Evolutionary conservation across 768 basidiomycete species (phyloP).

Genomic region (Boletus speciosus): DNA sequence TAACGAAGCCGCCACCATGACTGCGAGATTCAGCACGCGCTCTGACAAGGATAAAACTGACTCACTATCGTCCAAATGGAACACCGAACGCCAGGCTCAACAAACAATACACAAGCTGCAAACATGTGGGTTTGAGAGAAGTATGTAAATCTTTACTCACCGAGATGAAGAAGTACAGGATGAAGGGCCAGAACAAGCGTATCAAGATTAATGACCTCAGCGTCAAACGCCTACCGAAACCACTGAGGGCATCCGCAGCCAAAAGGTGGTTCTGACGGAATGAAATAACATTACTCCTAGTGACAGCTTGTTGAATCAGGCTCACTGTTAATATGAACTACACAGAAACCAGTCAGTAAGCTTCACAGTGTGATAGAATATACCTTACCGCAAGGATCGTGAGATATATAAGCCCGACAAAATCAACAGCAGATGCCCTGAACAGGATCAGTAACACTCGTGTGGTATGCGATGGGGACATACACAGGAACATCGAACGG

Average conservation of each 20-base stretch:
- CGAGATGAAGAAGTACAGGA: conserved; percentile 41
- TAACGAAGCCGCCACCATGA: conserved; percentile 56
- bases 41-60: neutral
- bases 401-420: conserved; percentile 53
- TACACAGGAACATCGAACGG: conserved; percentile 62
- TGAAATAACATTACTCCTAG: neutral
- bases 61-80: conserved; percentile 48
- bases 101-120: conserved; percentile 54
- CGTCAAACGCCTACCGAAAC: conserved; percentile 38
- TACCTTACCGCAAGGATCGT: conserved; percentile 30
- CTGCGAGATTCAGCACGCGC: conserved; percentile 18
- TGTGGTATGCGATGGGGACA: conserved; percentile 16
- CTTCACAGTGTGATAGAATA: neutral
- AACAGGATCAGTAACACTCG: neutral
- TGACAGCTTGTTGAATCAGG: neutral
- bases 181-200: conserved; percentile 38
- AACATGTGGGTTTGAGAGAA: neutral
- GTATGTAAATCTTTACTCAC: conserved; percentile 22
- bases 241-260: conserved; percentile 35
- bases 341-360: conserved; percentile 1
- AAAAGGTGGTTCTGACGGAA: conserved; percentile 30
- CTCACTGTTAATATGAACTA: conserved; percentile 31
- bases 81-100: conserved; percentile 59
- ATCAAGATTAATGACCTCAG: conserved; percentile 38
- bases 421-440: conserved; percentile 52